Conservation (phyloP, 257 asterid genomes). For the Hygrophila difformis region DNA sequence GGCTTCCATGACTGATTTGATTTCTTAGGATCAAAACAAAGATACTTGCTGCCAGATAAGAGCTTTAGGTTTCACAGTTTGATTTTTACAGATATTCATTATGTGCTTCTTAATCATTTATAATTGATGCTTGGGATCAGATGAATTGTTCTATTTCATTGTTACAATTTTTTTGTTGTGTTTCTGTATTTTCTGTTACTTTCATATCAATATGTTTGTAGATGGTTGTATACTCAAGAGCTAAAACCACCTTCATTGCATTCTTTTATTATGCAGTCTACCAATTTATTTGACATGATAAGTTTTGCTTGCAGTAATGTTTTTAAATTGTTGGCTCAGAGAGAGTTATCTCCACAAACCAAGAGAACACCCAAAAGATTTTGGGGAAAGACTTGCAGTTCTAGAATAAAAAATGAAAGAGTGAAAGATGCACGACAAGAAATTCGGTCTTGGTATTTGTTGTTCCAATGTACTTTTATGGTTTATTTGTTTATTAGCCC, state of each 20-base stretch:
- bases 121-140: neutral
- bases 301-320: slow-evolving; percentile 54
- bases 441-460: slow-evolving; percentile 75
- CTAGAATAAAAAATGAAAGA: slow-evolving; percentile 34
- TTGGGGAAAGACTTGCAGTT: slow-evolving; percentile 52
- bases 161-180: no score
- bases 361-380: slow-evolving; percentile 60
- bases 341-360: slow-evolving; percentile 80
- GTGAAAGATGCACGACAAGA: slow-evolving; percentile 70
- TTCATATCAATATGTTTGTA: no score
- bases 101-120: neutral
- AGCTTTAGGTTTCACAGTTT: neutral
- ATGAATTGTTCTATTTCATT: neutral
- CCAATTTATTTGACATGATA: slow-evolving; percentile 15
- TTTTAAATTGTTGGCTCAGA: slow-evolving; percentile 56
- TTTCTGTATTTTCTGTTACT: no score
- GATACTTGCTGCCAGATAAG: neutral
- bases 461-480: neutral
- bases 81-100: neutral
- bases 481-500: slow-evolving; percentile 5
- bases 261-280: neutral
- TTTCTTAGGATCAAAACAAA: neutral
- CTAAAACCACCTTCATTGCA: slow-evolving; percentile 2
- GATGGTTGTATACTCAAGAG: no score
- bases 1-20: neutral